These are phyloP conservation scores for Backusella westeae DNA, from an alignment of 192 early-diverging fungal species.

Conservation along the genomic window DNA sequence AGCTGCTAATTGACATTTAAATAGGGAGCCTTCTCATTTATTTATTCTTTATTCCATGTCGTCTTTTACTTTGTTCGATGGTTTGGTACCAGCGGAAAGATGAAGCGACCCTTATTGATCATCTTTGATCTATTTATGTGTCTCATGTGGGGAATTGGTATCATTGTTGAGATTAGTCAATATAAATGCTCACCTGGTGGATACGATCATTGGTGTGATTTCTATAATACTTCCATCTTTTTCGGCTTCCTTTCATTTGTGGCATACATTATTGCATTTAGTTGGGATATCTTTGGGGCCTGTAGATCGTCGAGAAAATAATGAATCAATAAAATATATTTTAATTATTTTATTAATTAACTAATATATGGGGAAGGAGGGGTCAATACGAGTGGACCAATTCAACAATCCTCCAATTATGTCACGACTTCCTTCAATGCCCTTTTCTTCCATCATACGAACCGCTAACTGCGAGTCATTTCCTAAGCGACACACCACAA, in stretches of 20 bases:
- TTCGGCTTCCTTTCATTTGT: slow-evolving; percentile 37
- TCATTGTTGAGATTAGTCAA: slow-evolving; percentile 26
- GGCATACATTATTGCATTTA: slow-evolving; percentile 13
- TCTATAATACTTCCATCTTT: slow-evolving; percentile 41
- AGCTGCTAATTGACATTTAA: background rate
- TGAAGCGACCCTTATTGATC: slow-evolving; percentile 29
- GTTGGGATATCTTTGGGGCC: slow-evolving; percentile 33
- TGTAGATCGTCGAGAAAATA: background rate
- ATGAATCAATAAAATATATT: background rate
- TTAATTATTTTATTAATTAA: background rate
- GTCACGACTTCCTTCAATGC: slow-evolving; percentile 67
- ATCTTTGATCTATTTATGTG: slow-evolving; percentile 28
- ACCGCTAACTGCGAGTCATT: slow-evolving; percentile 92
- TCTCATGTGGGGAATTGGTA: slow-evolving; percentile 36
- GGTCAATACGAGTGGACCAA: slow-evolving; percentile 78
- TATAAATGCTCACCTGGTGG: slow-evolving; percentile 25
- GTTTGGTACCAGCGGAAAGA: slow-evolving; percentile 16
- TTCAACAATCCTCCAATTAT: slow-evolving; percentile 77
- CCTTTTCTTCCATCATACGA: slow-evolving; percentile 64
- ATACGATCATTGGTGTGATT: slow-evolving; percentile 37
- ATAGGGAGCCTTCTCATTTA: slow-evolving; percentile 22
- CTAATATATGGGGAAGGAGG: slow-evolving; percentile 80
- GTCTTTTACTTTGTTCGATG: slow-evolving; percentile 21
- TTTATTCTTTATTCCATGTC: slow-evolving; percentile 21
- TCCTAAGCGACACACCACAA: slow-evolving; percentile 84